Base-by-base conservation (phyloP, 257 asterid genomes). In the Avicennia marina region DNA sequence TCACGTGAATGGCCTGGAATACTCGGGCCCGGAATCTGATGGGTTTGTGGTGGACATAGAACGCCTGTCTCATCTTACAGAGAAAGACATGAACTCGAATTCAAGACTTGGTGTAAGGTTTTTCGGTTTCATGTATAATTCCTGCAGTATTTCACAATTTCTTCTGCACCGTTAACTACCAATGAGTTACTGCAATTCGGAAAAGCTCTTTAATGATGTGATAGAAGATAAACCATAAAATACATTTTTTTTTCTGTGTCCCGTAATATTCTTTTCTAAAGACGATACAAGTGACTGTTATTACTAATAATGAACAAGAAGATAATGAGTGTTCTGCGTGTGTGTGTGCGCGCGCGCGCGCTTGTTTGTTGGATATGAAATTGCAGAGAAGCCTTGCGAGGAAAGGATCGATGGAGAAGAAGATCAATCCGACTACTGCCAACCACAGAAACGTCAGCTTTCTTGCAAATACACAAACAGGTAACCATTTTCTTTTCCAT, bases 381-480 rank as follows among this genome's bases (percentile, higher is more conserved):
- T 49, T 78, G 76, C 89, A 82, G 87, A 78, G 81, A 58, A 76
- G 43, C 43, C 79, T 72, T 72, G 74, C 95, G 20, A 80, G 85
- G 45, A 76, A 80, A 67, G 89, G 76, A 68, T 70, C 79, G 13
- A 42, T 9, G 15, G 81, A 75, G 25, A 73, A 72, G 65, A 71
- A 72, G 56, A 62, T 50, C 53, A 36, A 6, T 43, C 7, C 60
- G 17, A 25, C 32, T 4, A 20, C 15, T 33, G 32, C 33, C 7
- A 51, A 45, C 11, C 75, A 64, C 27, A 65, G 58, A 63, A 63
- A 61, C 39, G 59, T 43, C 11, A 53, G 21, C 59, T 38, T 55
- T 15, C 34, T 62, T 10, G 51, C 76, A 43, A 50, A 62, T 67
- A 78, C 89, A 56, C 75, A 77, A 2, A 68, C 68, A 70, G 85